phyloP scores from a whole-genome alignment of 2,329 filamentous ascomycete species.

The Fusarium mexicanum region DNA sequence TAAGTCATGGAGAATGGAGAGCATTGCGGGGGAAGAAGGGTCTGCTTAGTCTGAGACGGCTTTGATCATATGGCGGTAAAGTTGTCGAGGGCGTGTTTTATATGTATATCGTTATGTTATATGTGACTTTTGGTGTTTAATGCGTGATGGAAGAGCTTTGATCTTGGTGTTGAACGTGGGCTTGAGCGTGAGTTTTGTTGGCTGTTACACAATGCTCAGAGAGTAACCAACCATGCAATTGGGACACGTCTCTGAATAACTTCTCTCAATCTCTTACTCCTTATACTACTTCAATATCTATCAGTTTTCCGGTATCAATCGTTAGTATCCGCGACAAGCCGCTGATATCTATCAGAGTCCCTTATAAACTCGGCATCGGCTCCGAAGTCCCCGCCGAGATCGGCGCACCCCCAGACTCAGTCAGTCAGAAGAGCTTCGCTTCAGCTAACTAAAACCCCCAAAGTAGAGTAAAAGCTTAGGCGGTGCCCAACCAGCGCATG shows the following conservation, averaged over 20 bases:
- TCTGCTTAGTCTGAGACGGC: background rate
- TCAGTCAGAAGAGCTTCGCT: background rate
- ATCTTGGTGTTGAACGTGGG: background rate
- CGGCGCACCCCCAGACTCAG: conserved; percentile 13
- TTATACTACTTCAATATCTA: background rate
- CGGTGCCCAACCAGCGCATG: conserved; percentile 21
- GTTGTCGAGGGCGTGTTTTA: background rate
- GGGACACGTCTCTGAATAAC: background rate
- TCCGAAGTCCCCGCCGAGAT: conserved; percentile 28
- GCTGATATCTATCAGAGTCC: background rate
- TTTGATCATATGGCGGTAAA: background rate
- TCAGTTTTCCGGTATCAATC: background rate
- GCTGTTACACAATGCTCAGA: background rate
- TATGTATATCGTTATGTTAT: background rate
- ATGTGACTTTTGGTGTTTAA: background rate
- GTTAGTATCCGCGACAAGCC: conserved; percentile 19
- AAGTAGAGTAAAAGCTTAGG: background rate
- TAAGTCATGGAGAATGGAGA: conserved; percentile 10
- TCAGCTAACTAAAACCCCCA: background rate
- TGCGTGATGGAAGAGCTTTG: background rate
- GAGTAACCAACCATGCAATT: background rate
- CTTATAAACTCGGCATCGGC: conserved; percentile 10
- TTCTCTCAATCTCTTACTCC: background rate
- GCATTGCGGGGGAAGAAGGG: background rate
- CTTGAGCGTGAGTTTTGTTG: background rate